These are phyloP conservation scores for Casaregolazyma suthepensis DNA, from an alignment of 1,139 yeast species.

Conservation along the genomic window DNA sequence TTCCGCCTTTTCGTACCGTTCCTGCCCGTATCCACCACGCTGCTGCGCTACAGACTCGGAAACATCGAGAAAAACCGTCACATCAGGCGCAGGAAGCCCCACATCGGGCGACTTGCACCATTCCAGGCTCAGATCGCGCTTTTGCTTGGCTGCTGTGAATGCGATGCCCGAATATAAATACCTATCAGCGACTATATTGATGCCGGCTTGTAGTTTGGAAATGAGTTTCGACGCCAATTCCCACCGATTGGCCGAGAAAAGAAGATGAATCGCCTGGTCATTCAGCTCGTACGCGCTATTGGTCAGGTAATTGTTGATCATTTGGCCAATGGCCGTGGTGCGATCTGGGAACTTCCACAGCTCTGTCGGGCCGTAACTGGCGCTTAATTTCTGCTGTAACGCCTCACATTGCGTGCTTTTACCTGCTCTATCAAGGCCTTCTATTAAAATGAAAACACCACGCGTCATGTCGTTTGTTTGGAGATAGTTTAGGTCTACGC, in stretches of 20 bases:
- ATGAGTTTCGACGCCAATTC: conserved; percentile 55
- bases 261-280: conserved; percentile 68
- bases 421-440: conserved; percentile 94
- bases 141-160: conserved; percentile 73
- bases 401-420: conserved; percentile 78
- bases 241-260: conserved; percentile 95
- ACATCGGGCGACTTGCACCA: conserved; percentile 82
- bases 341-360: conserved; percentile 83
- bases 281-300: conserved; percentile 37
- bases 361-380: conserved; percentile 33
- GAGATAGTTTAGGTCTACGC: no score
- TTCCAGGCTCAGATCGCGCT: conserved; percentile 44
- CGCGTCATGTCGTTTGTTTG: conserved; percentile 29
- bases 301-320: conserved; percentile 65
- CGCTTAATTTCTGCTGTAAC: conserved; percentile 37
- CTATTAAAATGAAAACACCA: conserved; percentile 74
- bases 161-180: conserved; percentile 93
- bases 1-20: conserved; percentile 70
- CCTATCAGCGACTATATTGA: conserved; percentile 66
- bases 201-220: conserved; percentile 45
- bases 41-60: conserved; percentile 42
- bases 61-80: conserved; percentile 70
- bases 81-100: conserved; percentile 85
- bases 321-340: conserved; percentile 68
- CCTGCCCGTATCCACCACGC: conserved; percentile 86